phyloP scores from a whole-genome alignment of 179 eudicot species.

The Heliamphora pulchella region DNA sequence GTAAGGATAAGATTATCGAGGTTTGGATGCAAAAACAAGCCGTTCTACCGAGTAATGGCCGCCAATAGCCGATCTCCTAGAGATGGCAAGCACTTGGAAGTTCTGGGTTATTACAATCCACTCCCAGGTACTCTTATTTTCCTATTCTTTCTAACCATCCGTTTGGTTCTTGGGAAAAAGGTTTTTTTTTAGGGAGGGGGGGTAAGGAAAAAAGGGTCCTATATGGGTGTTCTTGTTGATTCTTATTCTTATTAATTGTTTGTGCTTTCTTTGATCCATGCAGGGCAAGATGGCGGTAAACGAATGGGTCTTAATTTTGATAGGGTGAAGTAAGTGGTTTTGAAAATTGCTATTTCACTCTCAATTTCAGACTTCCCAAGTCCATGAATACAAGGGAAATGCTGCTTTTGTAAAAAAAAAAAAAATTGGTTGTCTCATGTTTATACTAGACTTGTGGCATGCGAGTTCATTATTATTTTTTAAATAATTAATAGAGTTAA shows the following conservation, averaged over 20 bases:
- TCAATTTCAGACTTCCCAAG: not conserved
- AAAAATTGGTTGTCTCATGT: too few species aligned
- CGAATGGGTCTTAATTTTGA: conserved; percentile 94
- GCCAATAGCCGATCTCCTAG: conserved; percentile 86
- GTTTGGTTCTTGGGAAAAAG: too few species aligned
- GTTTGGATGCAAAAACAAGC: conserved; percentile 80
- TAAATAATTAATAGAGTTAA: too few species aligned
- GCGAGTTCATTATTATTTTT: too few species aligned
- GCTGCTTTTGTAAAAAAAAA: not conserved
- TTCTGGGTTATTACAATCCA: conserved; percentile 89
- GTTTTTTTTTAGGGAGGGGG: too few species aligned
- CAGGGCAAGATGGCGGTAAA: conserved; percentile 90
- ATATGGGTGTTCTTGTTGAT: too few species aligned
- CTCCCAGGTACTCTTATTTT: conserved; percentile 50
- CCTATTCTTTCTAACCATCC: too few species aligned
- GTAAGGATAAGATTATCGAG: conserved; percentile 69
- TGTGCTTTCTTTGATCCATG: conserved; percentile 18
- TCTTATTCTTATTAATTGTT: not conserved
- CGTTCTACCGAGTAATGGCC: conserved; percentile 83
- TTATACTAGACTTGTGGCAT: too few species aligned
- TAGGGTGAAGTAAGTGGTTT: conserved; percentile 68
- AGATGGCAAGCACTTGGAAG: conserved; percentile 93
- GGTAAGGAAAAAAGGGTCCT: too few species aligned
- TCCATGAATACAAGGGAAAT: not conserved
- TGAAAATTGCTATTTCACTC: not conserved